Conservation (phyloP, 305 asterid species). For the Solanum chacoense region DNA sequence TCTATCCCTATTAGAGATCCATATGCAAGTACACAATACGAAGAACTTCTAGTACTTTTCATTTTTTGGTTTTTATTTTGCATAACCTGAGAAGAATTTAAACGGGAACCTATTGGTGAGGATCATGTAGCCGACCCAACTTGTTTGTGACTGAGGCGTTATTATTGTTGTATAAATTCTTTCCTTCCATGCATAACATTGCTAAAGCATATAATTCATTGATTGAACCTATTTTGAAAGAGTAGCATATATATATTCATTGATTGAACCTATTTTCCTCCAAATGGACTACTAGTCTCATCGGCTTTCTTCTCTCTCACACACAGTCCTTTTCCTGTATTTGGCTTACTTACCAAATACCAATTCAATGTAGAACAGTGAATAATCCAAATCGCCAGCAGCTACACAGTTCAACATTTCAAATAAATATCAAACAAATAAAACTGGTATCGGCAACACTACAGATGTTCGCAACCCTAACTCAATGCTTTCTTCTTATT, state of each 20-base stretch:
- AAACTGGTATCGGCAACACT: neutral
- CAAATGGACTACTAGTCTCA: neutral
- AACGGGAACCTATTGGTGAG: neutral
- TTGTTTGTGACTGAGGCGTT: neutral
- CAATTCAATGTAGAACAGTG: neutral
- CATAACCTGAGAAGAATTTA: neutral
- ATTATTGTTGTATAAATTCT: neutral
- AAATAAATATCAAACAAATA: neutral
- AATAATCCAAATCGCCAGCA: neutral
- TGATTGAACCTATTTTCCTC: neutral
- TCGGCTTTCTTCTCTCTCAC: neutral
- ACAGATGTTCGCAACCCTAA: neutral
- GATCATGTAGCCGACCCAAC: neutral
- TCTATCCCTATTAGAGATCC: neutral
- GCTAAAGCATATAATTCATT: neutral
- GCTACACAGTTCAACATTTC: neutral
- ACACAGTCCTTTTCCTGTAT: neutral
- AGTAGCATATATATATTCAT: neutral
- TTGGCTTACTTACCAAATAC: neutral
- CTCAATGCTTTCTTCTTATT: neutral
- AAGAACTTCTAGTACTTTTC: neutral
- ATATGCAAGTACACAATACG: neutral
- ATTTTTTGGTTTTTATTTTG: neutral
- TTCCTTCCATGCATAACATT: neutral
- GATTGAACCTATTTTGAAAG: neutral